These are phyloP conservation scores for Cystobasidium pallidum DNA, from an alignment of 1,284 basidiomycete genomes.

Conservation along the genomic window DNA sequence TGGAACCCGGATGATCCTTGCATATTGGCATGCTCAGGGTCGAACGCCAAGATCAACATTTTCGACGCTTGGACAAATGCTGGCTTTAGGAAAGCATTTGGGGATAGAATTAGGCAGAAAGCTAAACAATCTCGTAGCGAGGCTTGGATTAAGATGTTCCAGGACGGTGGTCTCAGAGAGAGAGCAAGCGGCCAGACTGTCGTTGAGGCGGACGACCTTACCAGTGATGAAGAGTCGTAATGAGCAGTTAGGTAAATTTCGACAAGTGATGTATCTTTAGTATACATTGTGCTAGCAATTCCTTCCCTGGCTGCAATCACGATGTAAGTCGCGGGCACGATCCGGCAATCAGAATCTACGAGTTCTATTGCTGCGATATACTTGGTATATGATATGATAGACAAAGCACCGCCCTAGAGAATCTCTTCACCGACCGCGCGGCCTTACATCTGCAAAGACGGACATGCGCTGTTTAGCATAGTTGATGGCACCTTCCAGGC, in stretches of 20 bases:
- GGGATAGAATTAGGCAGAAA: conserved; percentile 54
- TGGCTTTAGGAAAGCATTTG: conserved; percentile 57
- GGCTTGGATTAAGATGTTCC: conserved; percentile 31
- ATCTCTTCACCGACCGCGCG: no score
- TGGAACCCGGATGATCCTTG: conserved; percentile 95
- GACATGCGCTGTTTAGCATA: conserved; percentile 1
- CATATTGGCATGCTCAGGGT: conserved; percentile 90
- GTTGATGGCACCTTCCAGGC: background rate
- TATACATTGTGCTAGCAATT: no score
- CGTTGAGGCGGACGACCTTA: conserved; percentile 18
- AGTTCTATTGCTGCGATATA: background rate
- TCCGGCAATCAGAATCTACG: no score
- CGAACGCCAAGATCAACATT: conserved; percentile 86
- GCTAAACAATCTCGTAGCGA: conserved; percentile 46
- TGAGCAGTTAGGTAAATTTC: no score
- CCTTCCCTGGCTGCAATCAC: no score
- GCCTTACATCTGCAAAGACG: background rate
- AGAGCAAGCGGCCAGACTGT: conserved; percentile 21
- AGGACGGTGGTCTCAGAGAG: conserved; percentile 33
- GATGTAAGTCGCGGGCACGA: no score
- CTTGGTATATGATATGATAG: no score
- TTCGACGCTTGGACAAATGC: conserved; percentile 70
- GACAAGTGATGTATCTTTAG: no score
- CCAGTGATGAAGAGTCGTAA: conserved; percentile 24
- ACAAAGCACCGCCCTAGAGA: no score